Conservation (phyloP, 208 protist species). For the Eutreptiella sp. region DNA sequence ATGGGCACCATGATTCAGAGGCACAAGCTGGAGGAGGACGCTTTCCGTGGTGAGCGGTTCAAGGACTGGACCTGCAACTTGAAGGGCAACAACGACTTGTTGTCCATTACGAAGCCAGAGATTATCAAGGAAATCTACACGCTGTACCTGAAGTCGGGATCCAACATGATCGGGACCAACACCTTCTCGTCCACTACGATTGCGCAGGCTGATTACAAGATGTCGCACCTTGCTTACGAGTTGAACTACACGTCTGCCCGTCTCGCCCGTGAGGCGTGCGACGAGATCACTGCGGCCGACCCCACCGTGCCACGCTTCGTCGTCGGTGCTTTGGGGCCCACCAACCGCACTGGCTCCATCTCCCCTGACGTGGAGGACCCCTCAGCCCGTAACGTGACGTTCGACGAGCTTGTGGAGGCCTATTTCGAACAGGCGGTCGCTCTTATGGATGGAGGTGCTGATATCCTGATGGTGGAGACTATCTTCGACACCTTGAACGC, state of each 20-base stretch:
- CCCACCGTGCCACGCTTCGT: conserved; percentile 68
- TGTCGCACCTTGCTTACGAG: conserved; percentile 72
- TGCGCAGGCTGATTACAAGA: conserved; percentile 85
- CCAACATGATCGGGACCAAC: conserved; percentile 93
- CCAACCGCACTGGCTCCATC: conserved; percentile 87
- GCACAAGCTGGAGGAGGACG: conserved; percentile 64
- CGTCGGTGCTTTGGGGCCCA: conserved; percentile 87
- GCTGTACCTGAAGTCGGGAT: conserved; percentile 81
- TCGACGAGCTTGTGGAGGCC: conserved; percentile 80
- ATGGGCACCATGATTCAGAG: conserved; percentile 93
- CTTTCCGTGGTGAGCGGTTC: conserved; percentile 75
- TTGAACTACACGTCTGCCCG: conserved; percentile 67
- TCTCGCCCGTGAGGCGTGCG: conserved; percentile 55
- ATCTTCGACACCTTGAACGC: conserved; percentile 83
- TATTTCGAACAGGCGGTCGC: conserved; percentile 80
- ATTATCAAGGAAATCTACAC: conserved; percentile 79
- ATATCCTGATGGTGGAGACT: conserved; percentile 92
- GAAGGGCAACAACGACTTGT: conserved; percentile 95
- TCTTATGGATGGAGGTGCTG: conserved; percentile 83
- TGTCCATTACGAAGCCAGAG: conserved; percentile 80
- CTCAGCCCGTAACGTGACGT: conserved; percentile 78
- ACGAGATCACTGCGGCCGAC: conserved; percentile 37
- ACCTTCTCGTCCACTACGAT: conserved; percentile 87
- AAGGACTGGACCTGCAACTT: conserved; percentile 71
- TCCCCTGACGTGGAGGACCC: conserved; percentile 85